Conservation (phyloP, 495 filamentous ascomycete species). For the Neurospora discreta region DNA sequence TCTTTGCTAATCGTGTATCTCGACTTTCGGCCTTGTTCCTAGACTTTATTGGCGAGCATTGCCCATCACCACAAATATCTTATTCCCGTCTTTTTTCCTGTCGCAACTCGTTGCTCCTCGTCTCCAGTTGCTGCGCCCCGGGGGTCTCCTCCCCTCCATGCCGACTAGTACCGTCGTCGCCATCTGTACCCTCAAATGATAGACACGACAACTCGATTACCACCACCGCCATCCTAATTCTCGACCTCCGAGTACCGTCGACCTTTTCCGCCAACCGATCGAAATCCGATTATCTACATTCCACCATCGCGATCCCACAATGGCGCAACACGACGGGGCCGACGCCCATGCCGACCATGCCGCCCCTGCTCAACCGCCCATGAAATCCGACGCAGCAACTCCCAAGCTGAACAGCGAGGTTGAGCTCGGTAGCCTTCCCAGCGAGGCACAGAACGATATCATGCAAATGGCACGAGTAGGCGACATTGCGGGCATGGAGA, state of each 20-base stretch:
- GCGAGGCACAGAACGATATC: slow-evolving; percentile 61
- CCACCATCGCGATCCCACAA: background rate
- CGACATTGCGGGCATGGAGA: slow-evolving; percentile 77
- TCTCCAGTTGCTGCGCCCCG: background rate
- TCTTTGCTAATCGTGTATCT: background rate
- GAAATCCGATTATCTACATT: background rate
- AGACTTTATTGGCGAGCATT: background rate
- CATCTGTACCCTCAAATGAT: background rate
- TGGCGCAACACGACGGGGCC: slow-evolving; percentile 17
- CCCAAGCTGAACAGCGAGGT: slow-evolving; percentile 55
- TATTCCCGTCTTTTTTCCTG: background rate
- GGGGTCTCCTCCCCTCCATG: background rate
- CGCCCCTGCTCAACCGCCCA: slow-evolving; percentile 36
- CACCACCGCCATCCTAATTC: background rate
- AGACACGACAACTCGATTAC: background rate
- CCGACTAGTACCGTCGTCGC: background rate
- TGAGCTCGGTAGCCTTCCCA: slow-evolving; percentile 57
- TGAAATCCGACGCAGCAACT: slow-evolving; percentile 46
- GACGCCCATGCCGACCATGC: slow-evolving; percentile 13
- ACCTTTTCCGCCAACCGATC: background rate
- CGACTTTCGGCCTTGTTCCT: background rate
- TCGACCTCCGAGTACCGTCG: background rate
- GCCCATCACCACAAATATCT: too few relatives aligned
- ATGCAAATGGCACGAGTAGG: slow-evolving; percentile 91
- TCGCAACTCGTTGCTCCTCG: background rate